These are phyloP conservation scores for Chaetomiaceae sp. DNA, from an alignment of 2,329 filamentous ascomycete species.

Conservation along the genomic window DNA sequence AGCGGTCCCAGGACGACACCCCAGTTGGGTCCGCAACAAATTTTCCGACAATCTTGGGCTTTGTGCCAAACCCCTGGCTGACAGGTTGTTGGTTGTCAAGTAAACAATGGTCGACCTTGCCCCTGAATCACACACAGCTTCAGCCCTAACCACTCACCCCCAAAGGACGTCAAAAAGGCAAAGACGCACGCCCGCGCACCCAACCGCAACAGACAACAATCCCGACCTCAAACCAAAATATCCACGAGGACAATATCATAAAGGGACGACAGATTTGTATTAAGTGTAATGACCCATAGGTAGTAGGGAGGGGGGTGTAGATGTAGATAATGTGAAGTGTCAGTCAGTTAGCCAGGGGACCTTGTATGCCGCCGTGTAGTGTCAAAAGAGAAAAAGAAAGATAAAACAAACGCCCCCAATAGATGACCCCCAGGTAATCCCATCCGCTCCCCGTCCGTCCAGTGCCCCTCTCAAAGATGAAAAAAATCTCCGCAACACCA, in stretches of 20 bases:
- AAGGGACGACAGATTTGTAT: conserved; percentile 6
- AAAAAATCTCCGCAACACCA: too few species aligned
- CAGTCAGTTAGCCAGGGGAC: neutral
- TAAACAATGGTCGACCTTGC: too few species aligned
- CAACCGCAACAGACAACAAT: too few species aligned
- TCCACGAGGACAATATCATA: neutral
- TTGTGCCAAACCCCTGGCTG: too few species aligned
- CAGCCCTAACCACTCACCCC: too few species aligned
- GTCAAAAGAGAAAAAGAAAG: neutral
- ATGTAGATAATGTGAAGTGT: conserved; percentile 7
- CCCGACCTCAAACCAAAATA: neutral
- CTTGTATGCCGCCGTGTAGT: conserved; percentile 10
- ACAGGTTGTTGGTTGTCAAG: too few species aligned
- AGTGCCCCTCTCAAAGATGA: neutral
- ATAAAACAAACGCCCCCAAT: conserved; percentile 9
- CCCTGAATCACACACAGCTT: too few species aligned
- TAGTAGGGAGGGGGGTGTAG: conserved; percentile 1
- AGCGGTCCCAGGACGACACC: too few species aligned
- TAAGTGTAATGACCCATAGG: conserved; percentile 3
- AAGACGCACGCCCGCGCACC: too few species aligned
- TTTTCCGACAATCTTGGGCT: too few species aligned
- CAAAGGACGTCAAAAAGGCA: too few species aligned
- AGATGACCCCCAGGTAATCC: conserved; percentile 5
- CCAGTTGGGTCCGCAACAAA: too few species aligned
- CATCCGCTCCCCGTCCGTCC: neutral